Conservation (phyloP, 148 eudicot genomes). For the Arbutus unedo region DNA sequence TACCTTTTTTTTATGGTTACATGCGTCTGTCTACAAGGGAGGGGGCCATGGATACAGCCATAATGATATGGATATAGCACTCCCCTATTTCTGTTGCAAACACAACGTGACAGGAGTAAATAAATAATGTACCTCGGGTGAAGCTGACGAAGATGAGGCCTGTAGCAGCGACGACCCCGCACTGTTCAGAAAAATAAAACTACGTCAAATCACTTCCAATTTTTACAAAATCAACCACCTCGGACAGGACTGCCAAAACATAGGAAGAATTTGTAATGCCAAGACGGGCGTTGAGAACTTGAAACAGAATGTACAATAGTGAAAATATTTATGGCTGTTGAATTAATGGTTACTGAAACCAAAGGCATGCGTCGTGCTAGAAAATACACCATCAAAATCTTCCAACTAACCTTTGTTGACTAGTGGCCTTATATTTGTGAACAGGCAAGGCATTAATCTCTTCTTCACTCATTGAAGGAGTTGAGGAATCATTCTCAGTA, state of each 20-base stretch:
- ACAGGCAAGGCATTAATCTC: conserved; percentile 51
- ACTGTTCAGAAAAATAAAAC: conserved; percentile 16
- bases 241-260: not conserved
- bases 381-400: not conserved
- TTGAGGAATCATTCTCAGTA: conserved; percentile 32
- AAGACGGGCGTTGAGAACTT: not conserved
- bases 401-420: conserved; percentile 25
- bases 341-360: not conserved
- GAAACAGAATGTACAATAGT: not conserved
- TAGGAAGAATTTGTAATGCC: not conserved
- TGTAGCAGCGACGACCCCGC: conserved; percentile 24
- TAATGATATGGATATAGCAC: not conserved
- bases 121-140: conserved; percentile 26
- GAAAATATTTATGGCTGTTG: not conserved
- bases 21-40: not conserved
- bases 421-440: conserved; percentile 40
- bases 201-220: conserved; percentile 9
- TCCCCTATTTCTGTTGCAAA: not conserved
- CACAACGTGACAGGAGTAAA: not conserved
- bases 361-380: not conserved
- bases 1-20: not conserved
- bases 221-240: not conserved
- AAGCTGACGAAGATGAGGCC: conserved; percentile 28
- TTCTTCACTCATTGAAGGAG: conserved; percentile 42
- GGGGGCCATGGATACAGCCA: not conserved